phyloP scores from a whole-genome alignment of 2,329 filamentous ascomycete species.

The Fusarium sulawesiense region DNA sequence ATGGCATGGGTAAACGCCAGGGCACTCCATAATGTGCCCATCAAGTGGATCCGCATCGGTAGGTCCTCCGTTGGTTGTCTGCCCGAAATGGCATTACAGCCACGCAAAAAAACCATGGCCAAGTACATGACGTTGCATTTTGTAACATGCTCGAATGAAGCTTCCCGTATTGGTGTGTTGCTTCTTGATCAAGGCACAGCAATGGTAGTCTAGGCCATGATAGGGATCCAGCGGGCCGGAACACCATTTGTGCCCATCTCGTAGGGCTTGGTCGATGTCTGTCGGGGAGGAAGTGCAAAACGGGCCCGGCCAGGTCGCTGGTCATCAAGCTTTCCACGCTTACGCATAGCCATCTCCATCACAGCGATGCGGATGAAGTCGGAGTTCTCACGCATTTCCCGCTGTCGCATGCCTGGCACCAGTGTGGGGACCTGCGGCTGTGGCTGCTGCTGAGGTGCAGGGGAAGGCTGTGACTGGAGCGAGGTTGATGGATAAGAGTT shows the following conservation, averaged over 20 bases:
- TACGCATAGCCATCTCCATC: constrained; percentile 78
- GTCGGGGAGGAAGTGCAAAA: constrained; percentile 75
- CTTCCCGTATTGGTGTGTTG: constrained; percentile 7
- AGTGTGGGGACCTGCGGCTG: constrained; percentile 50
- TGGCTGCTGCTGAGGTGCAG: constrained; percentile 46
- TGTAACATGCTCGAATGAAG: constrained; percentile 10
- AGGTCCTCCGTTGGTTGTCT: constrained; percentile 33
- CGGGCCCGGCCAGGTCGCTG: constrained; percentile 74
- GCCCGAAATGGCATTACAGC: constrained; percentile 38
- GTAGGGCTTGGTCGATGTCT: constrained; percentile 64
- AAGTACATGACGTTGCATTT: constrained; percentile 43
- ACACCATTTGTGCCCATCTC: constrained; percentile 68
- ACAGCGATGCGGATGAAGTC: constrained; percentile 78
- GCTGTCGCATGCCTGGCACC: constrained; percentile 66
- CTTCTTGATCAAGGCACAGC: constrained; percentile 12
- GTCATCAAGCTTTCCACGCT: constrained; percentile 73
- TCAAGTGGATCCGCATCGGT: constrained; percentile 22
- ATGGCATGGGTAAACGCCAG: constrained; percentile 36
- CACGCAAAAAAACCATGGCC: constrained; percentile 44
- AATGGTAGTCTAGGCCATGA: constrained; percentile 40
- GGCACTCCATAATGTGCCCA: constrained; percentile 30
- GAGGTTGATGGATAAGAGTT: constrained; percentile 49
- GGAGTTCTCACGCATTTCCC: constrained; percentile 76
- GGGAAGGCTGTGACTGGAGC: constrained; percentile 46
- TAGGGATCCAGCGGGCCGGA: constrained; percentile 67